Evolutionary conservation across 192 early-diverging fungal species (phyloP).

Genomic region (Coemansia sp.): DNA sequence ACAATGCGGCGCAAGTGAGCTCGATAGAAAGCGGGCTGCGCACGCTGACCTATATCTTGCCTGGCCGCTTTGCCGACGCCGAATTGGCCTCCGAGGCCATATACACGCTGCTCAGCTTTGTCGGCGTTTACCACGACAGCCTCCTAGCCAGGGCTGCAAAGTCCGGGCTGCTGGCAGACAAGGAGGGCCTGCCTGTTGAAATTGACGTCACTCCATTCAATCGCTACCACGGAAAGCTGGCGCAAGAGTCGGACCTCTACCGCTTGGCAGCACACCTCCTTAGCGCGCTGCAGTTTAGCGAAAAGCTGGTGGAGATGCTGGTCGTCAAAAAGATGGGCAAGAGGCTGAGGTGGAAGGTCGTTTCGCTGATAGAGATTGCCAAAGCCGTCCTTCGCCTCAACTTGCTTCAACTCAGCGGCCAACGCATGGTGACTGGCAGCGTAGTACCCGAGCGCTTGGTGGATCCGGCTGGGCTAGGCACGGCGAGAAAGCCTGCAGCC

Average conservation of each 20-base stretch:
- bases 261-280: conserved; percentile 64
- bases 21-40: conserved; percentile 86
- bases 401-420: conserved; percentile 37
- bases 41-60: conserved; percentile 88
- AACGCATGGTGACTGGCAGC: conserved; percentile 44
- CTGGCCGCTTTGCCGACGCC: conserved; percentile 91
- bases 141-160: conserved; percentile 58
- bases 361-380: conserved; percentile 65
- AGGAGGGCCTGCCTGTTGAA: conserved; percentile 21
- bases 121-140: conserved; percentile 87
- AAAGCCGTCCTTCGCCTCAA: conserved; percentile 61
- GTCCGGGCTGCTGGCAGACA: conserved; percentile 39
- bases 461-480: conserved; percentile 44
- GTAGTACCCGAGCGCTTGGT: conserved; percentile 52
- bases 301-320: conserved; percentile 81
- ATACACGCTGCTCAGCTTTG: conserved; percentile 76
- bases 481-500: conserved; percentile 4
- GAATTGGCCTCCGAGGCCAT: conserved; percentile 91
- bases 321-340: conserved; percentile 67
- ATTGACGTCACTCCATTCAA: conserved; percentile 59
- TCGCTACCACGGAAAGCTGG: conserved; percentile 73
- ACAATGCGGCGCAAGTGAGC: conserved; percentile 87
- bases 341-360: conserved; percentile 63
- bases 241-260: conserved; percentile 54
- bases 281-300: conserved; percentile 71